Base-by-base conservation (phyloP, 1,139 yeast genomes). In the Suhomyces yuchorum region DNA sequence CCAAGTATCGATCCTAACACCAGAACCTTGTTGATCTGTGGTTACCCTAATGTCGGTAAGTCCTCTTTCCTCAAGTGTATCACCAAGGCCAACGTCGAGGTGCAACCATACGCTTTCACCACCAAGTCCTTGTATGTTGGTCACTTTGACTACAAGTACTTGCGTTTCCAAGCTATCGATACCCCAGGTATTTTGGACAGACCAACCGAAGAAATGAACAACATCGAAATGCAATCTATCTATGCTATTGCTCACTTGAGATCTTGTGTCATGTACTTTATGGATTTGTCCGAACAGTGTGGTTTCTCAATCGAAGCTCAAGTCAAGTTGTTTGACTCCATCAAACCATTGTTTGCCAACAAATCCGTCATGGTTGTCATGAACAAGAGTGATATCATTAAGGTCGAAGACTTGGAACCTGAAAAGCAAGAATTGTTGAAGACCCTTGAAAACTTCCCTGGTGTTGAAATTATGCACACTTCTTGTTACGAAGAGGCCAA, bases 151-250 rank as follows among this genome's bases (percentile, higher is more conserved):
- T 93, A 93, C 77, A 93, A 93, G 74, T 95, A 93, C 71, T 78
- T 93, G 65, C 80, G 99, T 65, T 93, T 93, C 78, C 99, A 93
- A 75, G 99, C 98, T 49, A 93, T 93, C 65, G 99, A 93, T 71
- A 93, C 99, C 30, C 99, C 99, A 24, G 99, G 99, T 77, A 92
- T 93, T 63, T 78, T 93, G 67, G 99, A 93, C 71, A 86, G 98
- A 71, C 99, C 99, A 52, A 91, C 98, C 42, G 99, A 93, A 70
- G 98, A 93, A 68, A 95, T 93, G 99, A 95, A 92, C 77, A 93
- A 95, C 73, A 95, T 93, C 69, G 99, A 93, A 77, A 93, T 93
- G 99, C 99, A 93, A 76, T 87, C 96, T 48, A 92, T 93, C 64
- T 93, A 95, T 65, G 99, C 99, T 52, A 90, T 93, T 78, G 99